Conservation (phyloP, 768 basidiomycete genomes). For the Podaxis rugospora region DNA sequence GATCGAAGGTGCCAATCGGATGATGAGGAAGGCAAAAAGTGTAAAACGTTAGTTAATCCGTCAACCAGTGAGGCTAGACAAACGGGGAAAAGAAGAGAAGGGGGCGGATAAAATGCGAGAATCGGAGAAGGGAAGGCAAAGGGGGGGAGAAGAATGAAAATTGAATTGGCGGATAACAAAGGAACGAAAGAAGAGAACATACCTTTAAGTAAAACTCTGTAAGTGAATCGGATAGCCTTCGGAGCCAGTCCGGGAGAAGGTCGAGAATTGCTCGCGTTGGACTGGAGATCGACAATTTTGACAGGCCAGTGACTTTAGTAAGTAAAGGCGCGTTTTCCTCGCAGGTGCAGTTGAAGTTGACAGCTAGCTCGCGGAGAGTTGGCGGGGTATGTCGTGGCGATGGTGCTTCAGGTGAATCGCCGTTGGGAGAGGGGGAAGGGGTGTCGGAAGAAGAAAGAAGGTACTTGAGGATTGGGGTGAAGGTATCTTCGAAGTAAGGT, state of each 20-base stretch:
- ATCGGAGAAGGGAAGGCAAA: neutral
- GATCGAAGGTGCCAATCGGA: no score
- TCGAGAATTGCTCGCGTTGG: slow-evolving; percentile 38
- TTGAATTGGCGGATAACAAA: neutral
- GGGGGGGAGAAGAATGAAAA: neutral
- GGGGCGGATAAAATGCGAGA: neutral
- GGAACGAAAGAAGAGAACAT: slow-evolving; percentile 9
- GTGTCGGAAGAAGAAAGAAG: slow-evolving; percentile 10
- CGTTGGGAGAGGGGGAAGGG: neutral
- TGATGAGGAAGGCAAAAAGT: neutral
- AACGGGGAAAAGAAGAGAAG: neutral
- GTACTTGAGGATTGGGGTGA: slow-evolving; percentile 21
- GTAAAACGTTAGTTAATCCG: neutral
- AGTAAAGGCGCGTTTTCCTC: slow-evolving; percentile 24
- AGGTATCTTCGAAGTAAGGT: slow-evolving; percentile 23
- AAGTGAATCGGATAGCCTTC: slow-evolving; percentile 27
- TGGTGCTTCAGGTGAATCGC: neutral
- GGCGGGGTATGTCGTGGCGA: neutral
- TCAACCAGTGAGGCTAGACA: neutral
- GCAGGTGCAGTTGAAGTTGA: slow-evolving; percentile 29
- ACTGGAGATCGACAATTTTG: slow-evolving; percentile 25
- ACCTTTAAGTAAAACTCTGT: slow-evolving; percentile 40
- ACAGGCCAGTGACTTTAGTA: slow-evolving; percentile 19
- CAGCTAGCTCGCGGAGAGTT: slow-evolving; percentile 20
- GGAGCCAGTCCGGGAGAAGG: slow-evolving; percentile 41